Evolutionary conservation across 257 asterid genomes (phyloP).

Genomic region (Nicotiana noctiflora): DNA sequence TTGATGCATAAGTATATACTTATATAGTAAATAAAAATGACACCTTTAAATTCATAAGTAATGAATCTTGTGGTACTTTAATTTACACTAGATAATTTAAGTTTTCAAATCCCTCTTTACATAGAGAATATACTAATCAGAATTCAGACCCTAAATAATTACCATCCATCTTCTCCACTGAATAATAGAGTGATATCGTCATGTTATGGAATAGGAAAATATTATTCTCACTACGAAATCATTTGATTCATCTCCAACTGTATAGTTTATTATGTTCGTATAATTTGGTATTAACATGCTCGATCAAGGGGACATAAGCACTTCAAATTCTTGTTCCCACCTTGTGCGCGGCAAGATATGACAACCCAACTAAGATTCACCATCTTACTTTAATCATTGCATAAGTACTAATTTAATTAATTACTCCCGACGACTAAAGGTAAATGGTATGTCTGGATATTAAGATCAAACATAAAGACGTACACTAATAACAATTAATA

Average conservation of each 20-base stretch:
- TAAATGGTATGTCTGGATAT: not conserved
- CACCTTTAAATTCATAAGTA: too few species aligned
- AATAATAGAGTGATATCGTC: not conserved
- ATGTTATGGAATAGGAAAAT: not conserved
- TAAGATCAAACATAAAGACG: too few species aligned
- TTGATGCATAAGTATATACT: too few species aligned
- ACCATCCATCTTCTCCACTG: not conserved
- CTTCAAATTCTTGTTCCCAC: not conserved
- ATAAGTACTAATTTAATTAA: slow-evolving; percentile 5
- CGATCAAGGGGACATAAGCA: not conserved
- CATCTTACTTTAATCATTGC: slow-evolving; percentile 21
- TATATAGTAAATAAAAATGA: too few species aligned
- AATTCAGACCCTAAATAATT: too few species aligned
- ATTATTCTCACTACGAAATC: not conserved
- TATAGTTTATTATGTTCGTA: too few species aligned
- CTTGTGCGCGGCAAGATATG: slow-evolving; percentile 5
- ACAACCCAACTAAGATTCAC: not conserved
- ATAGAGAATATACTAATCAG: too few species aligned
- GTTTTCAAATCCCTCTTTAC: too few species aligned
- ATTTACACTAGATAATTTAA: too few species aligned
- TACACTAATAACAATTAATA: too few species aligned
- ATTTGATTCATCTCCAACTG: not conserved
- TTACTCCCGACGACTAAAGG: not conserved
- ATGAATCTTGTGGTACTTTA: too few species aligned
- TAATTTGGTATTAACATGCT: not conserved